Evolutionary conservation across 2,329 filamentous ascomycete genomes (phyloP).

Genomic region (Cladosporium sp.): DNA sequence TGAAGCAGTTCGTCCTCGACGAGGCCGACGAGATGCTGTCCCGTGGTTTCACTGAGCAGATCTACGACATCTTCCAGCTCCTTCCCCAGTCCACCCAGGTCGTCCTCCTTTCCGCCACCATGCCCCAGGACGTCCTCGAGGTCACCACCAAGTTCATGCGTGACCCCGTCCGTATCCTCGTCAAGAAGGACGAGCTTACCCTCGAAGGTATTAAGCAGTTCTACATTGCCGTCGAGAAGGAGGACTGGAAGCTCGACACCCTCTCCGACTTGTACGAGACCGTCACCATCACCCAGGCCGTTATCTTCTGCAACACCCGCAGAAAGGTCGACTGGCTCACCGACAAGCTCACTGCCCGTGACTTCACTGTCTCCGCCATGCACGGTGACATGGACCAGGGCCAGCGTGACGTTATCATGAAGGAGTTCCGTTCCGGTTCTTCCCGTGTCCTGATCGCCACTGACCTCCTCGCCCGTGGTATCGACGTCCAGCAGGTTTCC

Average conservation of each 20-base stretch:
- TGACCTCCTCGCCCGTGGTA: constrained; percentile 96
- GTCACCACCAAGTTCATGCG: constrained; percentile 99
- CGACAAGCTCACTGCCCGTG: constrained; percentile 91
- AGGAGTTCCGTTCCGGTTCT: constrained; percentile 96
- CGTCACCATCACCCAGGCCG: constrained; percentile 95
- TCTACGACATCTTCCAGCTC: constrained; percentile 98
- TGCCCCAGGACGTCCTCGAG: constrained; percentile 96
- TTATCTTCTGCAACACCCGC: constrained; percentile 99
- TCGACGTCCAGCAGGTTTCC: constrained; percentile 97
- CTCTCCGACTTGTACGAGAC: constrained; percentile 98
- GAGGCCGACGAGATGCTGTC: constrained; percentile 90
- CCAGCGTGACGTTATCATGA: constrained; percentile 98
- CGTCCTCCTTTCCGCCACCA: constrained; percentile 94
- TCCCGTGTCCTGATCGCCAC: constrained; percentile 95
- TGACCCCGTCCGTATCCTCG: constrained; percentile 90
- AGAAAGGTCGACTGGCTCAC: constrained; percentile 99
- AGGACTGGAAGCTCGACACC: constrained; percentile 99
- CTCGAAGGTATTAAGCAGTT: constrained; percentile 98
- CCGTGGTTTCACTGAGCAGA: constrained; percentile 95
- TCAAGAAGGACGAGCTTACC: constrained; percentile 98
- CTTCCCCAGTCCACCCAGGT: constrained; percentile 95
- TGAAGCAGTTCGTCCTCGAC: constrained; percentile 77
- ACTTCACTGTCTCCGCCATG: constrained; percentile 98
- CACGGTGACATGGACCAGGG: constrained; percentile 99
- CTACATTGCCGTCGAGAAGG: constrained; percentile 98